These are phyloP conservation scores for Citrus sinensis DNA, from an alignment of 345 rosid species.

Conservation along the genomic window DVS_A1.0 CM039167.1:6525001-6525500, in stretches of 20 bases:
- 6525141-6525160: not conserved
- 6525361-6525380: conserved; percentile 4
- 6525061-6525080: conserved; percentile 95
- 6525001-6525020: conserved; percentile 72
- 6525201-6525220: not conserved
- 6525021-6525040: conserved; percentile 61
- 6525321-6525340: not conserved
- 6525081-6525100: conserved; percentile 47
- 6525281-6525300: not conserved
- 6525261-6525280: not conserved
- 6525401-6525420: conserved; percentile 98
- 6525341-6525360: not conserved
- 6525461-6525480: conserved; percentile 99
- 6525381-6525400: conserved; percentile 98
- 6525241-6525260: not conserved
- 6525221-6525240: not conserved
- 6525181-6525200: not conserved
- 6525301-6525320: not conserved
- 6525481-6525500: conserved; percentile 99
- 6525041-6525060: conserved; percentile 69
- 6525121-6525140: not conserved
- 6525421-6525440: conserved; percentile 88
- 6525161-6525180: not conserved
- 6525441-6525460: conserved; percentile 97
- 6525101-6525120: conserved; percentile 7